phyloP scores from a whole-genome alignment of 2,329 filamentous ascomycete genomes.

The Macrophomina pseudophaseolina region DNA sequence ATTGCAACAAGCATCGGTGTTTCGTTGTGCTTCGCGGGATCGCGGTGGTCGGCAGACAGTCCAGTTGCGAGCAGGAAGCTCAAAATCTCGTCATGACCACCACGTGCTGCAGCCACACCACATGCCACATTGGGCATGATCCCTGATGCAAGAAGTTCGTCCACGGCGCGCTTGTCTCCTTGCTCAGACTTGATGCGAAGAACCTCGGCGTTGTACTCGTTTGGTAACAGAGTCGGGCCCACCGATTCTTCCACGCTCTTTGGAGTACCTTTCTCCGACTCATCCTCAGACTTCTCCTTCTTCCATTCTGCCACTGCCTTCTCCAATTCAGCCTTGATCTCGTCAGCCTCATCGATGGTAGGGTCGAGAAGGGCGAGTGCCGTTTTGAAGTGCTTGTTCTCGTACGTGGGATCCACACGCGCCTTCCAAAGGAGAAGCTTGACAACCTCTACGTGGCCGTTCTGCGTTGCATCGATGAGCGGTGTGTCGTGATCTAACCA shows the following conservation, averaged over 20 bases:
- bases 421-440: constrained; percentile 82
- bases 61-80: constrained; percentile 66
- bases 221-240: constrained; percentile 50
- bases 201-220: constrained; percentile 56
- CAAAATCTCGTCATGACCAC: constrained; percentile 86
- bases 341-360: constrained; percentile 76
- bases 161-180: constrained; percentile 55
- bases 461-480: constrained; percentile 93
- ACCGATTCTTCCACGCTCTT: constrained; percentile 25
- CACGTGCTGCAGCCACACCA: constrained; percentile 87
- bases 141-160: constrained; percentile 54
- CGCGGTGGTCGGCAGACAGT: constrained; percentile 52
- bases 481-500: constrained; percentile 78
- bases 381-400: constrained; percentile 91
- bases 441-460: constrained; percentile 88
- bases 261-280: constrained; percentile 32
- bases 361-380: constrained; percentile 82
- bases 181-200: constrained; percentile 54
- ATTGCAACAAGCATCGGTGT: constrained; percentile 96
- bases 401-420: constrained; percentile 81
- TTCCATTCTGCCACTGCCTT: constrained; percentile 56
- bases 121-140: constrained; percentile 77
- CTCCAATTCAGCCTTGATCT: constrained; percentile 77
- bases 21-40: constrained; percentile 79
- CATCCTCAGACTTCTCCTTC: constrained; percentile 55